Base-by-base conservation (phyloP, 2,329 filamentous ascomycete species). In the Pseudogymnoascus sp. region DNA sequence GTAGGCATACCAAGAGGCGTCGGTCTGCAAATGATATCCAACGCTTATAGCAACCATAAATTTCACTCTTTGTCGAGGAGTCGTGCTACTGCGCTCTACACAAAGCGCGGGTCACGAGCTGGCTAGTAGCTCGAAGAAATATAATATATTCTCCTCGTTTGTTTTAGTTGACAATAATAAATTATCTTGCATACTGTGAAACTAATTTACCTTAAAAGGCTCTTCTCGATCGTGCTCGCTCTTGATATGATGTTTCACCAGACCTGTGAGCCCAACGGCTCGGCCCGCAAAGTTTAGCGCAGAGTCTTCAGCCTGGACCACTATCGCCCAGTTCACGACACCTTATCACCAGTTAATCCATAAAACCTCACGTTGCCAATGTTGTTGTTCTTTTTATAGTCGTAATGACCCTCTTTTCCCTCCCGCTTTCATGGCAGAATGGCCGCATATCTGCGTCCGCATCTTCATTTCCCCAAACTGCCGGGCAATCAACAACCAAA, bases 361-460 rank as follows among this genome's bases (percentile, higher is more conserved):
- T 21, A 21, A 21, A 21, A 21, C 21, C 47, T 54, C 26, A 13
- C 26, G 7, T 17, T 54, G 9, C n/a, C n/a, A 17, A 31, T 54
- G 3, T 21, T 33, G 5, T 11, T 17, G 4, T 17, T 31, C 26
- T 4, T 17, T 17, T 15, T 11, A 54, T 11, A 11, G 29, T 33
- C n/a, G 8, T 33, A 17, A 69, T 69, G 68, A 64, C 68, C 33
- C 62, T 68, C 15, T 69, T 68, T 31, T 63, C 67, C n/a, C 64
- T 68, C 8, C 68, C 68, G 8, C 61, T 69, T 31, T 59, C 57
- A 39, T 36, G 33, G 33, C 50, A 47, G n/a, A 54, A 24, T 50
- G 31, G 61, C 63, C 9, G 50, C 58, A 36, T 62, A 54, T 21
- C 64, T 58, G n/a, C 60, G 40, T 47, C 37, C 62, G 17, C 39